Evolutionary conservation across 768 basidiomycete genomes (phyloP).

Genomic region (Podaxis carcinomalis): DNA sequence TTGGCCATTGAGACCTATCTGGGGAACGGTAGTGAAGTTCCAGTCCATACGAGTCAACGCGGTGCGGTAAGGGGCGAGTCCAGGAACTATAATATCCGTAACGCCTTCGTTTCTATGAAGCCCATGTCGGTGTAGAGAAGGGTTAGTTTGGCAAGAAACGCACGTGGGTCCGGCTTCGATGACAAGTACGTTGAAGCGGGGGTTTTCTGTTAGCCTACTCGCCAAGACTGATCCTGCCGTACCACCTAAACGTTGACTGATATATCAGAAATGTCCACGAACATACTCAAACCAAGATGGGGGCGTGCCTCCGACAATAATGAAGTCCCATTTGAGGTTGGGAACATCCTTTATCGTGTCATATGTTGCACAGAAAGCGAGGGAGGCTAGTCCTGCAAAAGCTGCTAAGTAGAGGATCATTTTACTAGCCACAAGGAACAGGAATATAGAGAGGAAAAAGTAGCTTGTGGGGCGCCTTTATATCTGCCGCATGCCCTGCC

Average conservation of each 20-base stretch:
- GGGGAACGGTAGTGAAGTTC: constrained; percentile 28
- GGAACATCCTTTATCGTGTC: constrained; percentile 4
- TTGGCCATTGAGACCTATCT: constrained; percentile 21
- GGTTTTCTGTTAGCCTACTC: constrained; percentile 22
- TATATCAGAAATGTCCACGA: background rate
- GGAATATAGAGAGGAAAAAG: background rate
- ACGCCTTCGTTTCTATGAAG: constrained; percentile 1
- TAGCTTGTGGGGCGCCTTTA: no score
- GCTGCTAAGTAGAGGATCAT: background rate
- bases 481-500: no score
- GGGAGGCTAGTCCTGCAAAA: background rate
- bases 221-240: constrained; percentile 26
- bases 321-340: constrained; percentile 11
- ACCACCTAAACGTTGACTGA: constrained; percentile 15
- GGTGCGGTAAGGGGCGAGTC: background rate
- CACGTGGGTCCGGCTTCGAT: constrained; percentile 16
- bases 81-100: constrained; percentile 16
- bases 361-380: constrained; percentile 3
- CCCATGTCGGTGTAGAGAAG: background rate
- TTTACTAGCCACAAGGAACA: background rate
- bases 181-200: constrained; percentile 12
- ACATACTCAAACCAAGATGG: constrained; percentile 9
- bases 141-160: background rate
- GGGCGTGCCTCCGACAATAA: constrained; percentile 14
- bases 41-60: constrained; percentile 17